phyloP scores from a whole-genome alignment of 352 stramenopile species.

The Albugo laibachii region DNA sequence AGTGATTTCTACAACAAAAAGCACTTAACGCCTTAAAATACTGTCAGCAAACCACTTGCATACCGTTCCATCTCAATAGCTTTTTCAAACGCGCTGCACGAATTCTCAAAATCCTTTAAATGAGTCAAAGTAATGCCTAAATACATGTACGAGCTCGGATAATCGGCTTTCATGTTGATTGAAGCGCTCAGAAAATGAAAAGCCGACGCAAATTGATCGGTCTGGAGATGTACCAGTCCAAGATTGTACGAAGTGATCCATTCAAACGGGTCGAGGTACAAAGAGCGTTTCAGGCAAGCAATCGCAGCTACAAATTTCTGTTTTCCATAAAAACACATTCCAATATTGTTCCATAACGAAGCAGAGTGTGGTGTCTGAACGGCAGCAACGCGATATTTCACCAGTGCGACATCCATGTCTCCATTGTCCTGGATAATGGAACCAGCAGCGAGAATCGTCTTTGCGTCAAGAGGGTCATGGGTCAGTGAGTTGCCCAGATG shows the following conservation, averaged over 20 bases:
- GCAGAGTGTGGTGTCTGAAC: constrained; percentile 82
- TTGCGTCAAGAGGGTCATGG: constrained; percentile 78
- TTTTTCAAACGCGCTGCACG: constrained; percentile 83
- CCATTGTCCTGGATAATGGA: constrained; percentile 88
- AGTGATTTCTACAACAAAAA: constrained; percentile 31
- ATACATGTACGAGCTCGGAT: constrained; percentile 85
- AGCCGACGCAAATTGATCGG: constrained; percentile 80
- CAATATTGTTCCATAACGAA: constrained; percentile 91
- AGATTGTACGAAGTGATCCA: constrained; percentile 92
- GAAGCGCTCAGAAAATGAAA: constrained; percentile 87
- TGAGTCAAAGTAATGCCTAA: constrained; percentile 76
- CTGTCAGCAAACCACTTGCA: background rate
- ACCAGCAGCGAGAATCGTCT: constrained; percentile 82
- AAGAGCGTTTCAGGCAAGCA: constrained; percentile 79
- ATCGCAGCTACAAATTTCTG: constrained; percentile 70
- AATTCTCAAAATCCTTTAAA: constrained; percentile 86
- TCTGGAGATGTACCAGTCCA: constrained; percentile 85
- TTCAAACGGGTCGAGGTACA: constrained; percentile 88
- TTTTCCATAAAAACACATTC: constrained; percentile 92
- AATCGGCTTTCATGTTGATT: constrained; percentile 79
- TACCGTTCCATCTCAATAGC: constrained; percentile 76
- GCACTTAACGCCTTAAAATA: constrained; percentile 1
- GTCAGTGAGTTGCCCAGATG: constrained; percentile 87
- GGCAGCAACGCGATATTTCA: constrained; percentile 87
- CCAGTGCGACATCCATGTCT: constrained; percentile 86